Evolutionary conservation across 1,139 yeast species (phyloP).

Genomic region (Sugiyamaella novakii): DNA sequence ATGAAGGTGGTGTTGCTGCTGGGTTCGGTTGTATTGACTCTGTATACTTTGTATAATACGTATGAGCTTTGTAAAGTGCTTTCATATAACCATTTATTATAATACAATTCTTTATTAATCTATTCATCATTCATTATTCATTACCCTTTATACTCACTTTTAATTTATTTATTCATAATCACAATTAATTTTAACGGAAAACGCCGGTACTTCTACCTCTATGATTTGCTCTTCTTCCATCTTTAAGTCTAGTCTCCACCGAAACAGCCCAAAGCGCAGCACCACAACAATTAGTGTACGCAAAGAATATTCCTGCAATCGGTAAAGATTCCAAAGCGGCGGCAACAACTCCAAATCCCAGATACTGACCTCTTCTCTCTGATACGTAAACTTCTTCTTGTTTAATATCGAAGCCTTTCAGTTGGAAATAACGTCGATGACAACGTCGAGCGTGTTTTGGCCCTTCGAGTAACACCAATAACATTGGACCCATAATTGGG

Average conservation of each 20-base stretch:
- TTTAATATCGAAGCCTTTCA: slow-evolving; percentile 55
- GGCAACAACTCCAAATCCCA: slow-evolving; percentile 61
- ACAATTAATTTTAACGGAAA: too few relatives aligned
- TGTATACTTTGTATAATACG: slow-evolving; percentile 43
- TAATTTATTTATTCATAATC: too few relatives aligned
- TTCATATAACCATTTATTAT: not conserved
- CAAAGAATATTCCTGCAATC: slow-evolving; percentile 58
- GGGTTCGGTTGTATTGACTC: slow-evolving; percentile 97
- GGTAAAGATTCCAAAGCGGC: slow-evolving; percentile 64
- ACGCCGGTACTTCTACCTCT: not conserved
- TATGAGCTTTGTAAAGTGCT: not conserved
- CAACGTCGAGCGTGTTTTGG: slow-evolving; percentile 59
- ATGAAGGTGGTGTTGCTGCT: slow-evolving; percentile 99
- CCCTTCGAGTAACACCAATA: slow-evolving; percentile 57
- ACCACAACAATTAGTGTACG: slow-evolving; percentile 68
- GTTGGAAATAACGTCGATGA: slow-evolving; percentile 61
- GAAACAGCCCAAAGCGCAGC: slow-evolving; percentile 69
- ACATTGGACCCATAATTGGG: slow-evolving; percentile 64
- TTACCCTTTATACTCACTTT: too few relatives aligned
- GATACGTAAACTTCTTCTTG: slow-evolving; percentile 42
- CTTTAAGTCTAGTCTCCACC: slow-evolving; percentile 31
- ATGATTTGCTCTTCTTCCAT: not conserved
- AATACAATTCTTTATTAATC: not conserved
- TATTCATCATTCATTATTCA: not conserved
- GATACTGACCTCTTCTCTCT: slow-evolving; percentile 41